Evolutionary conservation across 208 protist species (phyloP), one percentile per base, ranked within the genome.

Genomic region (Leishmania tropica): DNA sequence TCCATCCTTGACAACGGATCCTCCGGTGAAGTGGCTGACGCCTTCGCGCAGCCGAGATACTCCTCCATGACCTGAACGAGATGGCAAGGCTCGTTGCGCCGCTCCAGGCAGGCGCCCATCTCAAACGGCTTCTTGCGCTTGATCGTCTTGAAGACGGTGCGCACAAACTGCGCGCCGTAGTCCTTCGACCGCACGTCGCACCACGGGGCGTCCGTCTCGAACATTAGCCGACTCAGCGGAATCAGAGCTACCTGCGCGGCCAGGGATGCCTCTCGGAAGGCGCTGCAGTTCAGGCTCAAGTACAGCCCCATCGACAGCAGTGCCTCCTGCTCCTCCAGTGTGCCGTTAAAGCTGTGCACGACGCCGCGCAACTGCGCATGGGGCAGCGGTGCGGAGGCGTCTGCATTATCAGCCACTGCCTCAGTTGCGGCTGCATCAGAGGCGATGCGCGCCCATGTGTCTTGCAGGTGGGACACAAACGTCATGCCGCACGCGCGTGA

Each of bases 181-280:
- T 99, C 95, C 54, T 89, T 95, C n/a, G 80, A 84, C 13, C 97
- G 92, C 10, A 99, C 93, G 84, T 98, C 96, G 82, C 98, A 99
- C 94, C 96, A 99, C n/a, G 97, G 97, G 31, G 96, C 94, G 84
- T 99, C 97, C 1, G 98, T 99, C 82, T 99, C 97, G 15, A 99
- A 84, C 89, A 99, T 87, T 11, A 99, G 70, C 5, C 93, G 85
- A 47, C 96, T 83, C 11, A 93, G 78, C 31, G 97, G 97, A 67
- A 99, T 95, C 28, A 79, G 74, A 56, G 86, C 64, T 8, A 97
- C 87, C 47, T 98, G 95, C 19, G 85, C 81, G 19, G 98, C 87
- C 62, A 94, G 80, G 24, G 92, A 88, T 71, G 89, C 84, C 64
- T 96, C 93, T 53, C 98, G 94, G 75, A 99, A 97, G 7, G 96